Base-by-base conservation (phyloP, 495 filamentous ascomycete genomes). In the Talaromyces stipitatus region DNA sequence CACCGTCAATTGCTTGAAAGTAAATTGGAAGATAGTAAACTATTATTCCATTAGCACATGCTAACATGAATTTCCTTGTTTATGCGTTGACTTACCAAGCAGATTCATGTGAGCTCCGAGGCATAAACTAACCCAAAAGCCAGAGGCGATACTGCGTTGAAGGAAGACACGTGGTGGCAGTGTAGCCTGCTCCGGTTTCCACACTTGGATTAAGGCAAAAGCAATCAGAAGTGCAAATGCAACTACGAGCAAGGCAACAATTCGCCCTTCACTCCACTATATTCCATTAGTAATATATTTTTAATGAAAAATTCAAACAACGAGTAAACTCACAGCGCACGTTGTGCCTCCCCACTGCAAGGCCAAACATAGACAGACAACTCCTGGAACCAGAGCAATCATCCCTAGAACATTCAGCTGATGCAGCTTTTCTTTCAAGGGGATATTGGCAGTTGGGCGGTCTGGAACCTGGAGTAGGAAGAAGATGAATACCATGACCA, bases 31-130 rank as follows among this genome's bases (percentile, higher is more conserved):
- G 61, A 28, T 69, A 71, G 56, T 68, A 73, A 9, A 69, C 52
- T 58, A 68, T 64, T 51, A 60, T 52, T 16, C 48, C 52, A 0
- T 58, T 56, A n/a, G n/a, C n/a, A n/a, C n/a, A n/a, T n/a, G n/a
- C n/a, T n/a, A n/a, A n/a, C n/a, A n/a, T n/a, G n/a, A n/a, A n/a
- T n/a, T n/a, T n/a, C n/a, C n/a, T n/a, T n/a, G n/a, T 78, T 66
- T 16, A 70, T 72, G 71, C 91, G 90, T 91, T 90, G 38, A 95
- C 76, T 1, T 91, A 90, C 61, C 84, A 85, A 36, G 81, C 77
- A 91, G 52, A 59, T 83, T 85, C 78, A 75, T 82, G 64, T 95
- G 89, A 62, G 83, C 77, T 1, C 89, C 20, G 62, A 83, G 69
- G 64, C 23, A 89, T 62, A 91, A 94, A 26, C 88, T 56, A 2